Evolutionary conservation across 1,284 basidiomycete genomes (phyloP).

Genomic region (Pseudomicrostroma phylloplanum): DNA sequence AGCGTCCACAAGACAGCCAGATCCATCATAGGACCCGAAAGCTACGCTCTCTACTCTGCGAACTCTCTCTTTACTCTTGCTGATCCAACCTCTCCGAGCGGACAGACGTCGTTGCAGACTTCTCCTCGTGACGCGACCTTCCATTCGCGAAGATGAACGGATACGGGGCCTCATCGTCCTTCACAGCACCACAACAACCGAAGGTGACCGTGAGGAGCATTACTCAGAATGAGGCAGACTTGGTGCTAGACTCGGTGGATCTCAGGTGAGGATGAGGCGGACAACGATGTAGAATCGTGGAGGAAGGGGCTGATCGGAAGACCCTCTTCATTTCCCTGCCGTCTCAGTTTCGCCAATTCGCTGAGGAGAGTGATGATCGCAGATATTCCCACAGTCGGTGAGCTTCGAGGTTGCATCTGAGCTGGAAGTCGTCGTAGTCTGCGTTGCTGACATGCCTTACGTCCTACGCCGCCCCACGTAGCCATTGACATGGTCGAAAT

Average conservation of each 20-base stretch:
- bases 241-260: conserved; percentile 46
- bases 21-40: too few species aligned
- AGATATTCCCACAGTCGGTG: conserved; percentile 45
- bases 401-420: not conserved
- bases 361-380: conserved; percentile 47
- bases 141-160: not conserved
- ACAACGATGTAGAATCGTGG: not conserved
- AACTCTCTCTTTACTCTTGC: too few species aligned
- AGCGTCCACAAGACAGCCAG: too few species aligned
- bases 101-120: too few species aligned
- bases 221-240: conserved; percentile 36
- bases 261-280: conserved; percentile 20
- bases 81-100: too few species aligned
- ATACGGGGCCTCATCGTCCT: not conserved
- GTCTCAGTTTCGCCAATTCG: conserved; percentile 42
- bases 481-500: conserved; percentile 97
- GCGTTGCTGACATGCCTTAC: conserved; percentile 1
- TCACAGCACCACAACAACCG: not conserved
- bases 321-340: not conserved
- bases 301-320: not conserved
- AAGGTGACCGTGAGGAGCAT: conserved; percentile 15
- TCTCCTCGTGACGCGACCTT: too few species aligned
- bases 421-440: not conserved
- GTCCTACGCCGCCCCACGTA: not conserved
- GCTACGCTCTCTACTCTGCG: too few species aligned